These are phyloP conservation scores for Fusarium sp. DNA, from an alignment of 2,329 filamentous ascomycete species.

Conservation along the genomic window DNA sequence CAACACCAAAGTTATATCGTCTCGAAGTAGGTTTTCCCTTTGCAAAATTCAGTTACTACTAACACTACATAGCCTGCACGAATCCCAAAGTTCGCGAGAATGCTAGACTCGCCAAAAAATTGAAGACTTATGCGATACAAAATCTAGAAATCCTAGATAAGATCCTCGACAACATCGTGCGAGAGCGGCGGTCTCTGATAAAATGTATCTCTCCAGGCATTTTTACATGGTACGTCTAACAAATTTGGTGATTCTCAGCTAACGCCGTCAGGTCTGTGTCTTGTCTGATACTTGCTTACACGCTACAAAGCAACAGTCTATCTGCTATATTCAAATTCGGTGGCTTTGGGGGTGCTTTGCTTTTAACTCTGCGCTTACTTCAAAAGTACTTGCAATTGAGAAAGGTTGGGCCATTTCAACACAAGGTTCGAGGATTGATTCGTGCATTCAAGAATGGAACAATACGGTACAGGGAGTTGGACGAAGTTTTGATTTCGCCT, in stretches of 20 bases:
- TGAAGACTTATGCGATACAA: rapidly evolving
- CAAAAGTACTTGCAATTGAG: background rate
- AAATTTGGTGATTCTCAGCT: rapidly evolving
- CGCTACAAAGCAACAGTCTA: rapidly evolving
- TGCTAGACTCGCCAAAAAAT: rapidly evolving
- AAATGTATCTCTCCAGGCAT: background rate
- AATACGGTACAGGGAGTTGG: conserved; percentile 2
- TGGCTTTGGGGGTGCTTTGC: rapidly evolving
- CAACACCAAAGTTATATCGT: too few relatives aligned
- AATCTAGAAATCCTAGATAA: background rate
- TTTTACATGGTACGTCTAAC: background rate
- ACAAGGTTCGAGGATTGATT: conserved; percentile 13
- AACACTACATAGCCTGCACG: rapidly evolving
- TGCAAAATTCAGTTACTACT: background rate
- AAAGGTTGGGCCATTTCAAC: background rate
- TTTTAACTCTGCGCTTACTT: rapidly evolving
- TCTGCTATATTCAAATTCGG: rapidly evolving
- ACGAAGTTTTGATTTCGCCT: background rate
- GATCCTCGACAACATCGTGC: background rate
- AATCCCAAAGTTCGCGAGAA: rapidly evolving
- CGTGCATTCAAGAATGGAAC: conserved; percentile 25
- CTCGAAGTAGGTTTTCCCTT: background rate
- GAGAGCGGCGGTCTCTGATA: background rate
- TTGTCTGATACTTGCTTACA: background rate
- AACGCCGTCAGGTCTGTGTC: background rate